Base-by-base conservation (phyloP, 257 asterid species). In the Eustoma russellianum region DNA sequence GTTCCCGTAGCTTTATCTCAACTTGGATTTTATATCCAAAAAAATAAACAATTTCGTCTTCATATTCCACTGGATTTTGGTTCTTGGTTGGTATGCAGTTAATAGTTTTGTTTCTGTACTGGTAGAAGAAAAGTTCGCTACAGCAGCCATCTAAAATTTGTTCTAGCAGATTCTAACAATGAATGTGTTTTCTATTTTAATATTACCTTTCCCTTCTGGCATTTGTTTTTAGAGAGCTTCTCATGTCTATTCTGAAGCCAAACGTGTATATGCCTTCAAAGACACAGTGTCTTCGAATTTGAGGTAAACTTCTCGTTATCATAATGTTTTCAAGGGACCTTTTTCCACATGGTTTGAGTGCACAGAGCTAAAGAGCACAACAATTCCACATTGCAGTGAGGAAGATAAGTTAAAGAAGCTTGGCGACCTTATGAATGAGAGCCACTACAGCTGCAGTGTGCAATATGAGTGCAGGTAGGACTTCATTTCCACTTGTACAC, bases 381-480 rank as follows among this genome's bases (percentile, higher is more conserved):
- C 19, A 19, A 30, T 33, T 14, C 48, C 41, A 50, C 15, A 5
- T 7, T 72, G 67, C 80, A 90, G 98, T 41, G 98, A 91, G 9
- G 97, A 74, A 69, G 91, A 80, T 17, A 74, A 54, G 64, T 80
- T 85, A 66, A 82, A 82, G 93, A 82, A 87, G 68, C 96, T 91
- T 30, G 97, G 98, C 15, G 85, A 74, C 66, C 94, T 91, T 34
- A 91, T 91, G 97, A 84, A 88, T 30, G 95, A 85, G 1, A 88
- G 97, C 79, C 98, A 92, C 79, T 58, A 76, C 57, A 92, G 98
- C 79, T 92, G 98, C 76, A 85, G 97, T 33, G 78, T 85, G 50
- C 67, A 82, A 67, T 92, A 84, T 5, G 98, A 92, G 70, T 91
- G 98, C 96, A 91, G 98, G 98, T 91, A 77, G 7, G 24, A 18